Evolutionary conservation across 306 rosid species (phyloP).

Genomic region (Mimosa pudica): DNA sequence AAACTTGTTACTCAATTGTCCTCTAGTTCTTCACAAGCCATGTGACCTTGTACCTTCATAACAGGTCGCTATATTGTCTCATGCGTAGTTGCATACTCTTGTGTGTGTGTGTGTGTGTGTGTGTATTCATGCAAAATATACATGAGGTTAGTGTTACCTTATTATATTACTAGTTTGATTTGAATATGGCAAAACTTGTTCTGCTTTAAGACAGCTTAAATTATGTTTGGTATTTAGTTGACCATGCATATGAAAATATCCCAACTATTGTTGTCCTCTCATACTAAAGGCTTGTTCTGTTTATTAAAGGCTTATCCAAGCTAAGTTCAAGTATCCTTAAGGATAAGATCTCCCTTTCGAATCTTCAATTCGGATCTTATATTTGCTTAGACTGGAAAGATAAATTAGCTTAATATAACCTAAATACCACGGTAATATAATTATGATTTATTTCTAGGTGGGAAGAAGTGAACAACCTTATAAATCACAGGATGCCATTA

Average conservation of each 20-base stretch:
- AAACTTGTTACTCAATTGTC: background rate
- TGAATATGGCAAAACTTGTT: background rate
- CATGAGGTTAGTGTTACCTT: background rate
- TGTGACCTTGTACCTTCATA: background rate
- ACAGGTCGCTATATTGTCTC: conserved; percentile 10
- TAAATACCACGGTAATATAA: background rate
- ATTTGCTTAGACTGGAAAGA: background rate
- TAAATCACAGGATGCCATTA: too few relatives aligned
- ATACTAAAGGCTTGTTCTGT: background rate
- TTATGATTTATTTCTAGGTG: too few relatives aligned
- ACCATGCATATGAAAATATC: background rate
- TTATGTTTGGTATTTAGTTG: background rate
- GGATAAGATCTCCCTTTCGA: background rate
- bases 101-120: too few relatives aligned
- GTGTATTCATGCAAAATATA: background rate
- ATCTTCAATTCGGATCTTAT: background rate
- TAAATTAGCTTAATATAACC: background rate
- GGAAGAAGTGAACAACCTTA: background rate
- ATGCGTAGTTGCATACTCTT: background rate
- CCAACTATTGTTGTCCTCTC: conserved; percentile 22
- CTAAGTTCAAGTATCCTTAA: background rate
- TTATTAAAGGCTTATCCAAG: background rate
- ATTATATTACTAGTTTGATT: background rate
- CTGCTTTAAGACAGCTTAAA: background rate
- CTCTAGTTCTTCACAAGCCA: conserved; percentile 27